Evolutionary conservation across 2,329 filamentous ascomycete species (phyloP).

Genomic region (Corynespora cassiicola): DNA sequence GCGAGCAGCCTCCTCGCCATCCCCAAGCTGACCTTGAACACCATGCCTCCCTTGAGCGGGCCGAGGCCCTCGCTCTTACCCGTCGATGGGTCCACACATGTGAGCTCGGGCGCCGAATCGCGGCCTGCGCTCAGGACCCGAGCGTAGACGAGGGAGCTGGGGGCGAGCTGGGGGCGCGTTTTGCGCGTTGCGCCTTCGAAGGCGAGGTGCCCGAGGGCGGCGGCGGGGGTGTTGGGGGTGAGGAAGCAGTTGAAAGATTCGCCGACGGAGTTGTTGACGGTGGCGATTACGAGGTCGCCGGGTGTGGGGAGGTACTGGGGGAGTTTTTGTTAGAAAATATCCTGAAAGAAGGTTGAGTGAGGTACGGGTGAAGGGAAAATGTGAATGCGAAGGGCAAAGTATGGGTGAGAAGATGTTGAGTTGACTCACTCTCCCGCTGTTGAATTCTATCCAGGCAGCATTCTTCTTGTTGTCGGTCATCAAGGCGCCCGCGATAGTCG

Average conservation of each 20-base stretch:
- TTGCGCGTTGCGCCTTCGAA: conserved; percentile 95
- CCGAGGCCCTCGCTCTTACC: conserved; percentile 90
- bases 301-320: conserved; percentile 76
- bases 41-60: conserved; percentile 82
- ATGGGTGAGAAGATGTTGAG: background rate
- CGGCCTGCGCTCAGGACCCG: conserved; percentile 71
- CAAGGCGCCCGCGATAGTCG: conserved; percentile 72
- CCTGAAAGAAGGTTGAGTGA: conserved; percentile 34
- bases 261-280: conserved; percentile 74
- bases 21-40: conserved; percentile 79
- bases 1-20: conserved; percentile 81
- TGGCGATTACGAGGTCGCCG: conserved; percentile 90
- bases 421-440: conserved; percentile 68
- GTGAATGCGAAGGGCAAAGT: background rate
- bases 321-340: conserved; percentile 29
- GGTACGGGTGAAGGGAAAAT: background rate
- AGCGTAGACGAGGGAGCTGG: conserved; percentile 86
- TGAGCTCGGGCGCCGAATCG: conserved; percentile 82
- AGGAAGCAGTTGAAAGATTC: conserved; percentile 84
- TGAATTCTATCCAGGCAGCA: conserved; percentile 77
- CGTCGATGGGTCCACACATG: conserved; percentile 84
- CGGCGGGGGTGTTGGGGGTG: conserved; percentile 67
- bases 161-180: conserved; percentile 77
- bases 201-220: conserved; percentile 82
- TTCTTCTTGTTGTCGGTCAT: conserved; percentile 75